A percentile compares a stretch with the other conserved stretches of the same genome.
These are phyloP conservation scores for Geotrichum phurueaensis DNA, from an alignment of 1,139 yeast species.

Conservation along the genomic window DNA sequence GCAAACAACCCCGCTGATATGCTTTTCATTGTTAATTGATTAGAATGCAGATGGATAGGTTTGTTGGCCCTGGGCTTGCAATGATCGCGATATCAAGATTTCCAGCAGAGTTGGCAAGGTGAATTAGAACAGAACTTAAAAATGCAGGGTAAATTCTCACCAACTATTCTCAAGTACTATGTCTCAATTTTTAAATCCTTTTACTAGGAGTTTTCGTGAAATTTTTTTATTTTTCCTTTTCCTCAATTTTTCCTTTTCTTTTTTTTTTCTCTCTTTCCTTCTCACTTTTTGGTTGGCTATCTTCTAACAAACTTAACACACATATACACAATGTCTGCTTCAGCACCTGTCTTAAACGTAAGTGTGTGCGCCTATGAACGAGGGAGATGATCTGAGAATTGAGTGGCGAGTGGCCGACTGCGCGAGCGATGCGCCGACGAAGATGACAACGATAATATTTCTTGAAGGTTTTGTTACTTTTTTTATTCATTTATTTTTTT, in stretches of 20 bases:
- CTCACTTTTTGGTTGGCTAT: conserved; percentile 2
- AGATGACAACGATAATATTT: not conserved
- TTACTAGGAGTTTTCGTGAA: not conserved
- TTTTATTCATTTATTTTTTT: not conserved
- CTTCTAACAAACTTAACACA: not conserved
- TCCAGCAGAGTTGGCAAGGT: not conserved
- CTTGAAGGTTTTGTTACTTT: not conserved
- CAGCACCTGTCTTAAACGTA: conserved; percentile 30
- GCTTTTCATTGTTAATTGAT: not conserved
- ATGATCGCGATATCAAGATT: not conserved
- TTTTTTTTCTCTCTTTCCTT: not conserved
- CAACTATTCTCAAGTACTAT: not conserved
- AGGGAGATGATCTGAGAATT: not conserved
- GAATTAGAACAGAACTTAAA: not conserved
- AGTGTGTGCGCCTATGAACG: conserved; percentile 12
- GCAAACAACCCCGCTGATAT: not conserved
- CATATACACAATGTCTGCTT: conserved; percentile 17
- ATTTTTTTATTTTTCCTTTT: not conserved
- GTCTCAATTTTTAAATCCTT: not conserved
- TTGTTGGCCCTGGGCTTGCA: not conserved
- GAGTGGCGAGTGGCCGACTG: not conserved
- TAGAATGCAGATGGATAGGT: not conserved
- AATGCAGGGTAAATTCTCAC: not conserved
- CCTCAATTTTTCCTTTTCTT: not conserved
- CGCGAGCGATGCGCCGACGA: not conserved